Percentiles rank a stretch among this genome's conserved stretches.
Evolutionary conservation across 2,329 filamentous ascomycete species (phyloP).

Genomic region (Fusarium nematophilum): DNA sequence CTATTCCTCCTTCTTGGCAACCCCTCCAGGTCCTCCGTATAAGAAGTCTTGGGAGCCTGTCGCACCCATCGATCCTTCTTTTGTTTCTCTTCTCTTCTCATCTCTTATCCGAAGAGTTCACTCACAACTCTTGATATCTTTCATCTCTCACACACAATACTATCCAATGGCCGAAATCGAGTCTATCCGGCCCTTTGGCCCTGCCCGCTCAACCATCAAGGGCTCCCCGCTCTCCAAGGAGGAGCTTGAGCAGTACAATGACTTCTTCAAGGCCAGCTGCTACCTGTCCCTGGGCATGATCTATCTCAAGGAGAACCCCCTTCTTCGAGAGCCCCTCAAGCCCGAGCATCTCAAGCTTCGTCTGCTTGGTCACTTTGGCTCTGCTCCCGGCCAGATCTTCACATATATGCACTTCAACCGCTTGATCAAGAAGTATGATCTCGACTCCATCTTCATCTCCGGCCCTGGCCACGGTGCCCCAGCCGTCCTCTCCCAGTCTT

Average conservation of each 20-base stretch:
- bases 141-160: constrained; percentile 20
- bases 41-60: constrained; percentile 36
- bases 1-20: constrained; percentile 29
- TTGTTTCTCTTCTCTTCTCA: constrained; percentile 35
- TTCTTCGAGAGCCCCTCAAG: constrained; percentile 76
- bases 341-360: constrained; percentile 79
- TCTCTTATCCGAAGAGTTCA: constrained; percentile 41
- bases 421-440: constrained; percentile 82
- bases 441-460: constrained; percentile 78
- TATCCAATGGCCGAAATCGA: constrained; percentile 56
- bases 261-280: constrained; percentile 79
- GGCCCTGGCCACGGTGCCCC: constrained; percentile 84
- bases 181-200: constrained; percentile 73
- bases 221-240: constrained; percentile 71
- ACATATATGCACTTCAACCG: constrained; percentile 87
- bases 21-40: constrained; percentile 31
- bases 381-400: constrained; percentile 83
- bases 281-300: constrained; percentile 85
- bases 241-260: constrained; percentile 75
- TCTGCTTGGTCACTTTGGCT: constrained; percentile 82
- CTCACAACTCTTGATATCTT: constrained; percentile 22
- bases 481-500: constrained; percentile 79
- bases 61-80: constrained; percentile 2
- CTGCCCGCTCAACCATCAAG: constrained; percentile 72
- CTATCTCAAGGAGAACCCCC: constrained; percentile 78